phyloP scores from a whole-genome alignment of 225 moss, liverwort and hornwort genomes.

The Marchantia polymorpha region DNA sequence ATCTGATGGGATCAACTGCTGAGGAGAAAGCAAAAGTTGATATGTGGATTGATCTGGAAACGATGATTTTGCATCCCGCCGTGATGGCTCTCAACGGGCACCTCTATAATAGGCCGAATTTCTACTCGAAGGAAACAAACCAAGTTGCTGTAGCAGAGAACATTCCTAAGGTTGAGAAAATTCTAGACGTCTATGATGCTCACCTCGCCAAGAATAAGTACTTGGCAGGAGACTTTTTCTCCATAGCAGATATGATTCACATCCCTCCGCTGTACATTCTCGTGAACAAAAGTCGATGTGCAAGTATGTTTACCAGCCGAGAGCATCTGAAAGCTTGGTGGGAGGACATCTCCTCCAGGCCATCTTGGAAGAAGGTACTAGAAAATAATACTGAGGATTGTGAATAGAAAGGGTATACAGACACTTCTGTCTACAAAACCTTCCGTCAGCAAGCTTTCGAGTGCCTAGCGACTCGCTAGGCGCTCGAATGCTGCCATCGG shows the following conservation, averaged over 20 bases:
- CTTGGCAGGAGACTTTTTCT: slow-evolving; percentile 25
- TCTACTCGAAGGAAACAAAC: neutral
- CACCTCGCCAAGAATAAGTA: slow-evolving; percentile 31
- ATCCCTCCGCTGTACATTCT: slow-evolving; percentile 4
- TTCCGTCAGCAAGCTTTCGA: no score
- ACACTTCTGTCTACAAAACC: no score
- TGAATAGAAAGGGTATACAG: no score
- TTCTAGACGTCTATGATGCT: slow-evolving; percentile 24
- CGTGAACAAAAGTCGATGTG: neutral
- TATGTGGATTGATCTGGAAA: slow-evolving; percentile 31
- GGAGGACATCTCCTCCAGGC: slow-evolving; percentile 17
- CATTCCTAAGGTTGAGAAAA: neutral
- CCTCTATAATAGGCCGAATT: neutral
- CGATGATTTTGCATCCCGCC: slow-evolving; percentile 8
- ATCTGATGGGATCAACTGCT: slow-evolving; percentile 11
- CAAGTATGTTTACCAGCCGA: neutral
- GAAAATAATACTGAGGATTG: neutral
- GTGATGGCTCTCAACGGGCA: neutral
- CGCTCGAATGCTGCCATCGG: no score
- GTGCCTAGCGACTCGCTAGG: no score
- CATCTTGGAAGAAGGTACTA: slow-evolving; percentile 12
- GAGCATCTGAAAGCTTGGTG: slow-evolving; percentile 26
- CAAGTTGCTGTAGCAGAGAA: neutral
- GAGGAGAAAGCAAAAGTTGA: slow-evolving; percentile 20
- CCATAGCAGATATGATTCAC: slow-evolving; percentile 29